These are phyloP conservation scores for Hemerocallis citrina DNA, from an alignment of 106 monocot species.

Conservation along the genomic window DNA sequence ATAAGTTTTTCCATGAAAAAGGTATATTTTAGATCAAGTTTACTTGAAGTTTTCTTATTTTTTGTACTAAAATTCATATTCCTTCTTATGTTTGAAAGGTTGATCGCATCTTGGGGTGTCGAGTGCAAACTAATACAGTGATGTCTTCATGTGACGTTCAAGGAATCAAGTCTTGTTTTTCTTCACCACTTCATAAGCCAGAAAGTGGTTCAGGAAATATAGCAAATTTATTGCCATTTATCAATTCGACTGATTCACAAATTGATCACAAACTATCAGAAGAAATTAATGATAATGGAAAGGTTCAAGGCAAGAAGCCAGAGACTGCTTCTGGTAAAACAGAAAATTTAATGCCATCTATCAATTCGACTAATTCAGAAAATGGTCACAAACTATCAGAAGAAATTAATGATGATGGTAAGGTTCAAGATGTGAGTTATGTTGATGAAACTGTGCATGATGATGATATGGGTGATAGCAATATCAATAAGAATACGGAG, in stretches of 20 bases:
- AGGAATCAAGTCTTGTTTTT: conserved; percentile 3
- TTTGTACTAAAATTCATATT: neutral
- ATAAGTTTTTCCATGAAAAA: neutral
- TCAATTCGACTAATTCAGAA: conserved; percentile 2
- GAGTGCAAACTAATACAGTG: conserved; percentile 22
- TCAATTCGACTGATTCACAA: conserved; percentile 2
- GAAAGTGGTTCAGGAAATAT: neutral
- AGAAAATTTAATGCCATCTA: neutral
- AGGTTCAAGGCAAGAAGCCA: conserved; percentile 1
- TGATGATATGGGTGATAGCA: neutral
- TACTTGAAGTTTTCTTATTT: neutral
- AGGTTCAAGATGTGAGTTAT: conserved; percentile 3
- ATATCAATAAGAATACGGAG: conserved; percentile 1
- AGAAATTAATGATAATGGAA: conserved; percentile 6
- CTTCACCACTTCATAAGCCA: conserved; percentile 1
- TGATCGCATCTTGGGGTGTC: conserved; percentile 87
- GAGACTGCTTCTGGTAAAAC: neutral
- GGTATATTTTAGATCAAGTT: neutral
- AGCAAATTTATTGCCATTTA: neutral
- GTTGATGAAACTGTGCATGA: conserved; percentile 4
- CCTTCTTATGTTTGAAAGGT: conserved; percentile 38
- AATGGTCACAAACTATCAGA: conserved; percentile 7
- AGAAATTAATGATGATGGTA: conserved; percentile 6
- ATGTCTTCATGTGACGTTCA: conserved; percentile 10
- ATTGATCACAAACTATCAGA: conserved; percentile 7